Conservation (phyloP, 768 basidiomycete genomes). For the Amanita phalloides region DNA sequence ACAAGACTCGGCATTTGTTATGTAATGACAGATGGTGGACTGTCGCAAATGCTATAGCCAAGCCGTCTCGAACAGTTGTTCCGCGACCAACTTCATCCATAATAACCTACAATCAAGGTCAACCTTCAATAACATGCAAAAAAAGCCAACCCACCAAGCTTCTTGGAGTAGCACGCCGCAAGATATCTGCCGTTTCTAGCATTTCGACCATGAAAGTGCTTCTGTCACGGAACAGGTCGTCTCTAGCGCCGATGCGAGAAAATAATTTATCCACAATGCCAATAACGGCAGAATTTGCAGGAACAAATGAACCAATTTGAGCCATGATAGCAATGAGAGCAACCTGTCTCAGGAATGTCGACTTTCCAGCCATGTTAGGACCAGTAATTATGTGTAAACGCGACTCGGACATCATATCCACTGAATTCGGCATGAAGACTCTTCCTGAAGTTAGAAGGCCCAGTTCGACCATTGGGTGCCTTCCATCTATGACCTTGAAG, state of each 20-base stretch:
- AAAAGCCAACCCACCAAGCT: slow-evolving; percentile 56
- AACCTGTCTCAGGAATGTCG: slow-evolving; percentile 84
- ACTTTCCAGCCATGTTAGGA: slow-evolving; percentile 95
- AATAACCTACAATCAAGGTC: slow-evolving; percentile 57
- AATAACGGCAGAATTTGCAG: slow-evolving; percentile 68
- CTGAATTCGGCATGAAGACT: slow-evolving; percentile 77
- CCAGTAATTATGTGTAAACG: slow-evolving; percentile 82
- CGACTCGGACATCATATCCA: slow-evolving; percentile 46
- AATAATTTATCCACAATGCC: slow-evolving; percentile 89
- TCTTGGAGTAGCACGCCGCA: slow-evolving; percentile 68
- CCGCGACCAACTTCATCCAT: slow-evolving; percentile 99
- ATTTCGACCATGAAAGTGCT: slow-evolving; percentile 99
- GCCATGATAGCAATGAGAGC: slow-evolving; percentile 86
- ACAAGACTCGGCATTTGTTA: slow-evolving; percentile 76
- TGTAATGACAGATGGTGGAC: slow-evolving; percentile 68
- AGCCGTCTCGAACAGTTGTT: slow-evolving; percentile 84
- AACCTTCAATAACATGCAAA: neutral
- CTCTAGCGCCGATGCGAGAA: slow-evolving; percentile 90
- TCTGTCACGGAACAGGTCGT: slow-evolving; percentile 86
- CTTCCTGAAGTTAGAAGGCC: slow-evolving; percentile 68
- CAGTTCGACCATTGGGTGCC: slow-evolving; percentile 90
- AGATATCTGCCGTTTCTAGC: slow-evolving; percentile 88
- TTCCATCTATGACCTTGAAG: slow-evolving; percentile 66
- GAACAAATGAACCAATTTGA: slow-evolving; percentile 90
- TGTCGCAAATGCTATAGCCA: slow-evolving; percentile 90